Evolutionary conservation across 2,329 filamentous ascomycete species (phyloP).

Genomic region (Cytospora leucostoma): DNA sequence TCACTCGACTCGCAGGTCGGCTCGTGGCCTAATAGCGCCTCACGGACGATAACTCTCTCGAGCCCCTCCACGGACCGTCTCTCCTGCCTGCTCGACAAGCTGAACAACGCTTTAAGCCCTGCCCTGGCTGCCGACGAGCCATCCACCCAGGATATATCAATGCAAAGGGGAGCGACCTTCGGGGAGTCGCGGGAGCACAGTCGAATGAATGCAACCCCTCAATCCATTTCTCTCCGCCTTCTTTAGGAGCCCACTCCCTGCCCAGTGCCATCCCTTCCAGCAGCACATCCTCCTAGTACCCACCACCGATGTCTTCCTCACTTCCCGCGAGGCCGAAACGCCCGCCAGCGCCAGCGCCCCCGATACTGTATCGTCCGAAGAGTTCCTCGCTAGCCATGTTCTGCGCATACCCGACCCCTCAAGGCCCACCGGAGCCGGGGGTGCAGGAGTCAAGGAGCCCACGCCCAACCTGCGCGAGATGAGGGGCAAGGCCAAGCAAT

Average conservation of each 20-base stretch:
- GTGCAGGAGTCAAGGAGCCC: conserved; percentile 51
- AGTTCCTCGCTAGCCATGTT: conserved; percentile 96
- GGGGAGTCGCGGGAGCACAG: conserved; percentile 28
- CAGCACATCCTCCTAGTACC: conserved; percentile 94
- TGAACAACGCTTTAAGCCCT: conserved; percentile 6
- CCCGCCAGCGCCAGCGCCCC: conserved; percentile 63
- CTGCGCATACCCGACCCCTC: conserved; percentile 71
- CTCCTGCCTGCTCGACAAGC: neutral
- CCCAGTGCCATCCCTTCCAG: conserved; percentile 88
- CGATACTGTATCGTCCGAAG: conserved; percentile 85
- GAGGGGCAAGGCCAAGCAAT: conserved; percentile 91
- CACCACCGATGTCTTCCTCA: conserved; percentile 86
- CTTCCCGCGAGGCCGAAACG: conserved; percentile 83
- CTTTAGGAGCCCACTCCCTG: conserved; percentile 90
- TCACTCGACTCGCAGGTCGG: neutral
- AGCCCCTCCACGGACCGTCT: neutral
- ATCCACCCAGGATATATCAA: conserved; percentile 14
- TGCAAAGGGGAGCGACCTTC: conserved; percentile 23
- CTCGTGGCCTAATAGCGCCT: neutral
- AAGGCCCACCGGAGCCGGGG: conserved; percentile 48
- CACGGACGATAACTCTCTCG: neutral
- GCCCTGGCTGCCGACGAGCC: conserved; percentile 12
- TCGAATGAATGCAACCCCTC: conserved; percentile 85
- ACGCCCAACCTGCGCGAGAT: conserved; percentile 75
- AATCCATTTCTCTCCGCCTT: conserved; percentile 98